phyloP scores from a whole-genome alignment of 495 filamentous ascomycete species.

The Melanomma pulvis-pyrius region DNA sequence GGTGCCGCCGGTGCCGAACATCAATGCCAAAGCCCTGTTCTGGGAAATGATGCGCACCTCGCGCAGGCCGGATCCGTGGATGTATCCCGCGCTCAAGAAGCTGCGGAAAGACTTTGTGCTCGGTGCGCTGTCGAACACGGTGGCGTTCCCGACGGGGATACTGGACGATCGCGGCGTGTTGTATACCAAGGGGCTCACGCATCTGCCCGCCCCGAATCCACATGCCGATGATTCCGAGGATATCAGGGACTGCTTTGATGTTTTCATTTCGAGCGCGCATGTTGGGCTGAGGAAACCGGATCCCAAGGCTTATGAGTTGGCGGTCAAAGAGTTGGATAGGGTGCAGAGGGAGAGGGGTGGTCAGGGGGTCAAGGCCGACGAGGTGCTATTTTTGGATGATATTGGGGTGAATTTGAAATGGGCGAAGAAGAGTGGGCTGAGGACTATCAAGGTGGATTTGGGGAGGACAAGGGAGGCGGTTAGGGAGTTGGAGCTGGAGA shows the following conservation, averaged over 20 bases:
- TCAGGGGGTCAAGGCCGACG: constrained; percentile 56
- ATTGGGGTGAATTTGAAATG: constrained; percentile 91
- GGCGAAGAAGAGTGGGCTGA: constrained; percentile 73
- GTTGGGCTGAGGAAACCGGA: constrained; percentile 89
- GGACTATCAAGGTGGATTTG: constrained; percentile 80
- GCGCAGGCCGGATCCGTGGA: constrained; percentile 74
- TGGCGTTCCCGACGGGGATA: constrained; percentile 70
- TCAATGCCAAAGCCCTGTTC: constrained; percentile 84
- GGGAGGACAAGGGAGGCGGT: constrained; percentile 79
- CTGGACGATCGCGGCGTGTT: constrained; percentile 31
- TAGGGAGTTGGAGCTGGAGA: constrained; percentile 63
- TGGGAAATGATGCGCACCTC: constrained; percentile 87
- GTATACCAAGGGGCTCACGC: constrained; percentile 20
- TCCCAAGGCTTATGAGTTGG: constrained; percentile 73
- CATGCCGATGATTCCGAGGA: constrained; percentile 44
- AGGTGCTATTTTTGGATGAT: constrained; percentile 91
- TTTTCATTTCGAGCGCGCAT: constrained; percentile 82
- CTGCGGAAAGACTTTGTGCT: constrained; percentile 70
- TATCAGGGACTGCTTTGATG: constrained; percentile 68
- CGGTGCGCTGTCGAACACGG: constrained; percentile 85
- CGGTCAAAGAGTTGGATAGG: constrained; percentile 64
- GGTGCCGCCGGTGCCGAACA: constrained; percentile 65
- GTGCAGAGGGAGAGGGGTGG: constrained; percentile 59
- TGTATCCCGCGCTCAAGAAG: constrained; percentile 79
- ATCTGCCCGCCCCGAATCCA: constrained; percentile 11